These are phyloP conservation scores for Thyridium curvatum DNA, from an alignment of 2,329 filamentous ascomycete species.

Conservation along the genomic window DNA sequence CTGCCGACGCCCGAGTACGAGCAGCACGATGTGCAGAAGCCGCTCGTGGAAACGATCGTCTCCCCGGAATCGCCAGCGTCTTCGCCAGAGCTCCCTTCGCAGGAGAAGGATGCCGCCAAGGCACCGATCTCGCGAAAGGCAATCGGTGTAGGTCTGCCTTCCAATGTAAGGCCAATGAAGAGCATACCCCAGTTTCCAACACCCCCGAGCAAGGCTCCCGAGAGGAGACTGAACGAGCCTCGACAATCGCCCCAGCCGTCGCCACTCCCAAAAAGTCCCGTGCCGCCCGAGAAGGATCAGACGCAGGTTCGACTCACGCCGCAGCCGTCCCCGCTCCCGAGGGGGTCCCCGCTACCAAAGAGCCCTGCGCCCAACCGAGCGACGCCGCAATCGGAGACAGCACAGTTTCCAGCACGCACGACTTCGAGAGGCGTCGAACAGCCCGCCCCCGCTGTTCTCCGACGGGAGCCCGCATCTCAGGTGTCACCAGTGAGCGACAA, in stretches of 20 bases:
- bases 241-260: too few species aligned
- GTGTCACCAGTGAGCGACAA: background rate
- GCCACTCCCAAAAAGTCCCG: too few species aligned
- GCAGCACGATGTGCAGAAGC: conserved; percentile 31
- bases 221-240: too few species aligned
- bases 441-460: background rate
- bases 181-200: conserved; percentile 4
- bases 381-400: background rate
- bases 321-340: too few species aligned
- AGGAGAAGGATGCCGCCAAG: conserved; percentile 6
- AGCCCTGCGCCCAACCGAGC: too few species aligned
- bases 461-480: conserved; percentile 4
- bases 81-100: conserved; percentile 28
- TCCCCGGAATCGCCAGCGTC: conserved; percentile 39
- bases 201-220: too few species aligned
- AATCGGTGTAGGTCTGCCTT: conserved; percentile 3
- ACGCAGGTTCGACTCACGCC: too few species aligned
- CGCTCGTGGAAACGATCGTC: conserved; percentile 25
- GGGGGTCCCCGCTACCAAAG: too few species aligned
- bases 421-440: conserved; percentile 15
- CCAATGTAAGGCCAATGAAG: conserved; percentile 8
- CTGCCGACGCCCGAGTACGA: conserved; percentile 45
- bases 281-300: too few species aligned
- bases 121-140: conserved; percentile 4
- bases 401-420: conserved; percentile 23